Evolutionary conservation across 2,329 filamentous ascomycete genomes (phyloP).

Genomic region (Pezizomycotina sp.): DNA sequence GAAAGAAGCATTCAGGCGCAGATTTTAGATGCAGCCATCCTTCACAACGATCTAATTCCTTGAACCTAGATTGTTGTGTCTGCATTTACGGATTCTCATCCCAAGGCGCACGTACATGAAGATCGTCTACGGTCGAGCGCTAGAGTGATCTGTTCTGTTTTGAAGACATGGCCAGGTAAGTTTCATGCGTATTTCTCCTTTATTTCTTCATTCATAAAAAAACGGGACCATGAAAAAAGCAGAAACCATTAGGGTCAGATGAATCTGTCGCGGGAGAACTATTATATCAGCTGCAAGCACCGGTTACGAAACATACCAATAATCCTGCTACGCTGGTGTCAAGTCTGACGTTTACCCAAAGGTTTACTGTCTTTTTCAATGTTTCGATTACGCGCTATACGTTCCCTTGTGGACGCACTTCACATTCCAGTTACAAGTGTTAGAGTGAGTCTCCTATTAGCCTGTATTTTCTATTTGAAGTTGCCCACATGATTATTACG

Average conservation of each 20-base stretch:
- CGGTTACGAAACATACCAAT: no score
- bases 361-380: slow-evolving; percentile 71
- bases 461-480: no score
- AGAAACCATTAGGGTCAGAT: no score
- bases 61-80: slow-evolving; percentile 46
- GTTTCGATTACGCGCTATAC: slow-evolving; percentile 70
- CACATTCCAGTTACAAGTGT: slow-evolving; percentile 27
- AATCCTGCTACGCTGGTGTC: no score
- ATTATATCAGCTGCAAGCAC: no score
- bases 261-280: no score
- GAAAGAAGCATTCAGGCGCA: no score
- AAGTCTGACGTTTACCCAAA: slow-evolving; percentile 5
- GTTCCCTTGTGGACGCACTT: slow-evolving; percentile 56
- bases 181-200: neutral
- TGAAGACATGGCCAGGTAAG: slow-evolving; percentile 72
- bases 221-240: no score
- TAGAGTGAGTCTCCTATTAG: slow-evolving; percentile 20
- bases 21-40: no score
- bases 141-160: slow-evolving; percentile 74
- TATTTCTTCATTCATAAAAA: slow-evolving; percentile 5
- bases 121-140: slow-evolving; percentile 68
- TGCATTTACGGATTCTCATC: slow-evolving; percentile 69
- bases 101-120: slow-evolving; percentile 38
- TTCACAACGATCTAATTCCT: neutral
- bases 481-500: no score